Evolutionary conservation across 1,284 basidiomycete genomes (phyloP), one percentile per base, ranked within the genome.

Genomic region (Trametes sp.): DNA sequence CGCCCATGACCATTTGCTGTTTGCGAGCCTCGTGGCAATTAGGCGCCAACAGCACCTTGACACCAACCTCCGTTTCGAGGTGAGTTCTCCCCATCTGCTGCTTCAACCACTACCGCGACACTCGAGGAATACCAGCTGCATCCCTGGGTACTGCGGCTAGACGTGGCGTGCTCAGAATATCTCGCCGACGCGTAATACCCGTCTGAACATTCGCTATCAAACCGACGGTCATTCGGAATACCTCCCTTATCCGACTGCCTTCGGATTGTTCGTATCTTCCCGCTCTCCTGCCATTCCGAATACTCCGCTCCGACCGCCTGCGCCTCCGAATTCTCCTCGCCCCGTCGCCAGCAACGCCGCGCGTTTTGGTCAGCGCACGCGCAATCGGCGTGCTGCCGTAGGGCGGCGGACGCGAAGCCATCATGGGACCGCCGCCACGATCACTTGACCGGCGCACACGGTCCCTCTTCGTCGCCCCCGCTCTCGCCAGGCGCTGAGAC

Each of bases 401-500:
- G 63, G 66, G 44, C 42, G 52, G 58, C 28, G 45, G 42, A 49
- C 48, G 49, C 53, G 63, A 55, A 58, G 49, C 44, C 35, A 53
- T 60, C 52, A 56, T 58, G 63, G 26, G 59, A 61, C 55, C 51
- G 58, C 66, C 57, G 61, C 63, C 63, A 63, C 66, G 63, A 61
- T 67, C 66, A 67, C 60, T 62, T 65, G 63, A 67, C 52, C 36
- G 13, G 52, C 59, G 41, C 28, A 24, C 52, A 54, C 52, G 50
- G 41, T 29, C 21, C 50, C 44, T 50, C 33, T 29, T 28, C 36
- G 36, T 31, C 49, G 35, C 24, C 24, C n/a, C 49, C 33, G n/a
- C 24, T 36, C 49, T 52, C 35, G 24, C 44, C 31, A 21, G 38
- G 6, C 35, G 31, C 23, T 44, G 44, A 49, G 57, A 45, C 63